Conservation (phyloP, 345 rosid genomes). For the Eucalyptus regnans region DNA sequence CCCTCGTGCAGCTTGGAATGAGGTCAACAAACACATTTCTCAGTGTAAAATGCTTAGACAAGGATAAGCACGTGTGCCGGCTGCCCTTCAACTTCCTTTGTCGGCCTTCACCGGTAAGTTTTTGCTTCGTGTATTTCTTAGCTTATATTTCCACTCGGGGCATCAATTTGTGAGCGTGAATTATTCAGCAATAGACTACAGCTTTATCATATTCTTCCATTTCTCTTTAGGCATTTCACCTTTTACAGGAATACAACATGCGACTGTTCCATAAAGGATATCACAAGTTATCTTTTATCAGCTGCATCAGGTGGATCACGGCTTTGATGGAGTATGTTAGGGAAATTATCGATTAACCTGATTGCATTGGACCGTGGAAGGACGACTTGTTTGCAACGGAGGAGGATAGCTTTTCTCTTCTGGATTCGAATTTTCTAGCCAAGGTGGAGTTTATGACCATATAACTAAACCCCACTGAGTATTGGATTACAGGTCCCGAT, state of each 20-base stretch:
- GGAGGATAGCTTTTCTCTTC: background rate
- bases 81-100: background rate
- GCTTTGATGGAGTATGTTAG: background rate
- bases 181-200: background rate
- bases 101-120: background rate
- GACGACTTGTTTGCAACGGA: background rate
- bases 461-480: background rate
- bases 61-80: conserved; percentile 12
- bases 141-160: background rate
- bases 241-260: background rate
- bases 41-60: conserved; percentile 40
- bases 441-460: background rate
- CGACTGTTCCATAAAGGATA: background rate
- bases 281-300: background rate
- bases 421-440: background rate
- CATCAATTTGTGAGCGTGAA: background rate
- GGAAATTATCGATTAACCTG: background rate
- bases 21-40: conserved; percentile 41
- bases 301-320: background rate
- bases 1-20: conserved; percentile 57
- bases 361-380: background rate
- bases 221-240: background rate
- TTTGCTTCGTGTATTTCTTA: background rate
- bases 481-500: background rate
- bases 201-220: background rate